Base-by-base conservation (phyloP, 805 yeast genomes). In the Millerozyma miso region DNA sequence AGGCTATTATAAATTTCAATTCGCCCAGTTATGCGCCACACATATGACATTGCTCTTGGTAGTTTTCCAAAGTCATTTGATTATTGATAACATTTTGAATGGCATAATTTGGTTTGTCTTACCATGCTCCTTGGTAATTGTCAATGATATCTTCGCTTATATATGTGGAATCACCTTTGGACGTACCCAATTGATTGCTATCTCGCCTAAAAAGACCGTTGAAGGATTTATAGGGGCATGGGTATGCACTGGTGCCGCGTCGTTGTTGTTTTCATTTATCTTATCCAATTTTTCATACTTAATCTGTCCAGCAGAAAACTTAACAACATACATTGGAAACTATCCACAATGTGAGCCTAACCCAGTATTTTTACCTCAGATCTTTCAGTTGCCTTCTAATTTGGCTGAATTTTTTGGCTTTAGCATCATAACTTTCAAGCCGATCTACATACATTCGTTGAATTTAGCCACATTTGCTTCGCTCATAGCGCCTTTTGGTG, bases 141-240 rank as follows among this genome's bases (percentile, higher is more conserved):
- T 88, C 43, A 93, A 93, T 62, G 99, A 93, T 61, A 89, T 91
- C 41, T 90, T 88, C 74, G 99, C 99, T 19, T 93, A 93, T 61
- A 72, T 93, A 38, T 93, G 98, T 68, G 99, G 99, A 37, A 93
- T 93, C 51, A 87, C 98, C 1, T 88, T 93, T 67, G 99, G 99
- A 42, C 80, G 76, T 49, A 91, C 97, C 32, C 96, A 88, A 58
- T 78, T 93, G 56, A 88, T 93, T 53, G 88, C 85, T 40, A 88
- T 93, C 49, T 88, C 97, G 10, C 99, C 99, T 44, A 93, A 93
- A 66, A 93, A 93, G 68, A 93, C 99, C 3, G 89, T 91, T 31
- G 99, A 93, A 69, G 99, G 99, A 2, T 93, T 93, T 57, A 68
- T 91, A 39, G 99, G 99, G 40, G 99, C 98, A 14, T 93, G 99